Conservation (phyloP, 2,329 filamentous ascomycete species). For the Curvularia verruculosa region DNA sequence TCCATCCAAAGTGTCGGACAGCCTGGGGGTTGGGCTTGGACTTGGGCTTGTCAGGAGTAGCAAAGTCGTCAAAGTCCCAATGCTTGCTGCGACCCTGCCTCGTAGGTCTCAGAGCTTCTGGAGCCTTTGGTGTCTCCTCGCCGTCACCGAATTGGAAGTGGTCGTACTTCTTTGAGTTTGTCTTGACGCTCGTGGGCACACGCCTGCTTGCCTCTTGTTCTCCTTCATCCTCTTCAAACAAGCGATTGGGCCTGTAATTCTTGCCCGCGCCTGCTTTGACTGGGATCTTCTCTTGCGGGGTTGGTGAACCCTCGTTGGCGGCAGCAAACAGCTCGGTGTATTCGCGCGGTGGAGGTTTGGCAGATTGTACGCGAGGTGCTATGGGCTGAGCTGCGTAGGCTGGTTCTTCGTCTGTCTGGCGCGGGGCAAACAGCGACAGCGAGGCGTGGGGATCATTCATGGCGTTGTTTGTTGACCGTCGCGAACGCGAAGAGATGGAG, state of each 20-base stretch:
- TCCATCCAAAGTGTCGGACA: constrained; percentile 76
- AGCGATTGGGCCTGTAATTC: constrained; percentile 59
- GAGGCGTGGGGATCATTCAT: constrained; percentile 64
- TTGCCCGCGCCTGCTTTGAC: constrained; percentile 57
- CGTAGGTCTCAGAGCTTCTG: constrained; percentile 62
- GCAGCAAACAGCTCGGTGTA: constrained; percentile 72
- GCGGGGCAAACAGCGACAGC: constrained; percentile 75
- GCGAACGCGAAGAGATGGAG: constrained; percentile 49
- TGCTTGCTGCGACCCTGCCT: constrained; percentile 41
- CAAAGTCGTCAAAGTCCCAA: constrained; percentile 90
- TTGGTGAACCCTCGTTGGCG: constrained; percentile 52
- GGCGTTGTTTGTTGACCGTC: constrained; percentile 44
- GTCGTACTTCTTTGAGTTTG: constrained; percentile 78
- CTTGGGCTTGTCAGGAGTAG: constrained; percentile 77
- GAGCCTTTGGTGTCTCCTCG: constrained; percentile 46
- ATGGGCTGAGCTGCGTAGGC: constrained; percentile 57
- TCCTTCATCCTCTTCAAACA: constrained; percentile 65
- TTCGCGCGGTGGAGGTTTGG: constrained; percentile 72
- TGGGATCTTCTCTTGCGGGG: constrained; percentile 51
- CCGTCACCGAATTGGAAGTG: constrained; percentile 85
- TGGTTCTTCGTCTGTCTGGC: constrained; percentile 64
- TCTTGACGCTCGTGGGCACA: constrained; percentile 58
- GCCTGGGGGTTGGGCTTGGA: constrained; percentile 70
- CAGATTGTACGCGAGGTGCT: constrained; percentile 67
- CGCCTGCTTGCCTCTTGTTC: constrained; percentile 31